Conservation (phyloP, 805 yeast species). For the Barnettozyma populi region DNA sequence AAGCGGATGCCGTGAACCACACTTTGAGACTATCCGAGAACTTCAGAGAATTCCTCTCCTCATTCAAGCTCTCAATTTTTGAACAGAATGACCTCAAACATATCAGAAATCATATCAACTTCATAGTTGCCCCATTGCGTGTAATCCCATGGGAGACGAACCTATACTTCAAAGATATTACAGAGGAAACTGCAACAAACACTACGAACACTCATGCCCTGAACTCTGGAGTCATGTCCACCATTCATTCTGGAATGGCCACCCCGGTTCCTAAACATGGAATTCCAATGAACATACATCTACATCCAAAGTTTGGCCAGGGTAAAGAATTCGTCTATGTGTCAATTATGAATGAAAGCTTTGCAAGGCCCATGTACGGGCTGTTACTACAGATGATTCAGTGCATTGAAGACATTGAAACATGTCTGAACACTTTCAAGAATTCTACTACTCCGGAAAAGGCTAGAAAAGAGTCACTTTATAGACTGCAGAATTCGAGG, state of each 20-base stretch:
- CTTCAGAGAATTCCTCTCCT: conserved; percentile 39
- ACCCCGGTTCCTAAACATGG: conserved; percentile 32
- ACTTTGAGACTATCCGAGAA: conserved; percentile 33
- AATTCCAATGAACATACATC: not conserved
- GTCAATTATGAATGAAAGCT: conserved; percentile 29
- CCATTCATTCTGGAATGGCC: conserved; percentile 21
- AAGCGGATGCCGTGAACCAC: conserved; percentile 27
- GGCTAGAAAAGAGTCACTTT: not conserved
- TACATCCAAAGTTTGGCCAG: conserved; percentile 5
- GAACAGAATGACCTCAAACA: conserved; percentile 27
- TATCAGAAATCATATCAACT: conserved; percentile 40
- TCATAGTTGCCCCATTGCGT: conserved; percentile 34
- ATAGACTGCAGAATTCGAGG: conserved; percentile 14
- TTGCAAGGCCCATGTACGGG: conserved; percentile 26
- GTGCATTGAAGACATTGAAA: conserved; percentile 23
- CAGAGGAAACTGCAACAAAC: not conserved
- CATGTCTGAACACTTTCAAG: not conserved
- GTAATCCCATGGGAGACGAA: conserved; percentile 31
- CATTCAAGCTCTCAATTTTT: conserved; percentile 32
- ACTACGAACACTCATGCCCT: conserved; percentile 1
- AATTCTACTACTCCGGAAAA: not conserved
- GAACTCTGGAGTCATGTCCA: conserved; percentile 3
- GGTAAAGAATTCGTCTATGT: conserved; percentile 21
- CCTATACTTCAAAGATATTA: conserved; percentile 10
- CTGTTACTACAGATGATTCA: conserved; percentile 30